A percentile compares a stretch with the other conserved stretches of the same genome.
Evolutionary conservation across 768 basidiomycete species (phyloP).

Genomic region (Amanita exitialis): DNA sequence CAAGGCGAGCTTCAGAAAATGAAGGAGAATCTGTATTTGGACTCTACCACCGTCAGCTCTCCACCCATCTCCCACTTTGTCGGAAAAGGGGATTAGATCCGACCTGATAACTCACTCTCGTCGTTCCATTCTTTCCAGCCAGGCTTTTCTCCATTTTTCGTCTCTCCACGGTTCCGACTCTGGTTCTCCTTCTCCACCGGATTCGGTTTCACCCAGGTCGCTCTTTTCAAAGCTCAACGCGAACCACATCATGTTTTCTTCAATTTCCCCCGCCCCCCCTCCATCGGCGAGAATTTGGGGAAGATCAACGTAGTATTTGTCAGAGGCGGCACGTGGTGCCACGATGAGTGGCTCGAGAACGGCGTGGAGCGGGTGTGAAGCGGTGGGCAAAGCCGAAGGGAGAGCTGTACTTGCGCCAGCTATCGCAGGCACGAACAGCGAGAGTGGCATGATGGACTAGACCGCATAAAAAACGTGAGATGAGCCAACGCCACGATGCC

Average conservation of each 20-base stretch:
- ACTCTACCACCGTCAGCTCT: slow-evolving; percentile 30
- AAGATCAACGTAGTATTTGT: slow-evolving; percentile 61
- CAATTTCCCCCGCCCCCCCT: slow-evolving; percentile 51
- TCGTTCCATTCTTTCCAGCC: slow-evolving; percentile 58
- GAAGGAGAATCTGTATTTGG: slow-evolving; percentile 66
- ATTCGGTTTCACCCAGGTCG: slow-evolving; percentile 13
- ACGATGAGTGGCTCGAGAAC: slow-evolving; percentile 55
- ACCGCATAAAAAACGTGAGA: background rate
- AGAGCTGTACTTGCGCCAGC: slow-evolving; percentile 34
- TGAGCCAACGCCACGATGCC: background rate
- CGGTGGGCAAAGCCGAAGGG: slow-evolving; percentile 10
- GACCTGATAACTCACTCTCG: slow-evolving; percentile 41
- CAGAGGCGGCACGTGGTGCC: slow-evolving; percentile 38
- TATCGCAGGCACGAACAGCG: slow-evolving; percentile 44
- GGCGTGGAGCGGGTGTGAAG: slow-evolving; percentile 45
- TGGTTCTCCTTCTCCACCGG: slow-evolving; percentile 14
- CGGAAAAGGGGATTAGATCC: no score
- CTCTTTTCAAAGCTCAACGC: slow-evolving; percentile 52
- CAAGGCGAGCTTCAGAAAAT: slow-evolving; percentile 55
- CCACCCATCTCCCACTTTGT: no score
- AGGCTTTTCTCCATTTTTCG: slow-evolving; percentile 41
- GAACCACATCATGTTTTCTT: slow-evolving; percentile 76
- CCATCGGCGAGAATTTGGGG: slow-evolving; percentile 47
- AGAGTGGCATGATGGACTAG: slow-evolving; percentile 67
- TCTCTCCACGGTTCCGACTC: slow-evolving; percentile 34